Evolutionary conservation across 352 stramenopile species (phyloP), one percentile per base, ranked within the genome.

Genomic region (Phytophthora europaea): DNA sequence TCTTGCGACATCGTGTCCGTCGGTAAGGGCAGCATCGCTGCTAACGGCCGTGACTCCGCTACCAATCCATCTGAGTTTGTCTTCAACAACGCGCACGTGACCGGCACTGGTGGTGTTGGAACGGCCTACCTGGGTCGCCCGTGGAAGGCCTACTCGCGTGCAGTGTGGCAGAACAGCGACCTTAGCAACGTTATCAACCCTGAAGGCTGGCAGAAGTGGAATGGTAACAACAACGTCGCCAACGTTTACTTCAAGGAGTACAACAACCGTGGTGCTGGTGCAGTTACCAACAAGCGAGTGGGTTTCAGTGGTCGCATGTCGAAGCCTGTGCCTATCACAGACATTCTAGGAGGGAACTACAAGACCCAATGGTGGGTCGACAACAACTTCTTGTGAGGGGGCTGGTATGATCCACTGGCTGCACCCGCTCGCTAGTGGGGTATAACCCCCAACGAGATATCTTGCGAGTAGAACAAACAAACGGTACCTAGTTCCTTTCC

Each of bases 151-250:
- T 54, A 33, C 20, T n/a, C 47, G 10, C 47, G 47, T 7, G 47
- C 4, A 3, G 20, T 54, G n/a, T 54, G 3, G 3, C 47, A 54
- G 12, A 54, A 54, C 20, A 31, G 47, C 20, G n/a, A 54, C 2
- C 47, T 54, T 1, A 54, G 47, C 20, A 31, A 33, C 47, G 4
- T 54, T 12, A 54, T 54, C 10, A 54, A 54, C 47, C 47, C 47
- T n/a, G 9, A 54, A 6, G 47, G 47, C n/a, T 54, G 47, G 47
- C 47, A 54, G 47, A 54, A 54, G 10, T 54, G 47, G 47, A 54
- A 51, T 7, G 47, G 47, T 0, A 12, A 54, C 47, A 54, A 54
- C 20, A 54, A 33, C 47, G 20, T 28, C n/a, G 47, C n/a, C 47
- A 53, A 53, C 5, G 47, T 53, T 53, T 53, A 9, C 47, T 51